A percentile compares a stretch with the other conserved stretches of the same genome.
Conservation (phyloP, 352 stramenopile genomes). For the Albugo candida region DNA sequence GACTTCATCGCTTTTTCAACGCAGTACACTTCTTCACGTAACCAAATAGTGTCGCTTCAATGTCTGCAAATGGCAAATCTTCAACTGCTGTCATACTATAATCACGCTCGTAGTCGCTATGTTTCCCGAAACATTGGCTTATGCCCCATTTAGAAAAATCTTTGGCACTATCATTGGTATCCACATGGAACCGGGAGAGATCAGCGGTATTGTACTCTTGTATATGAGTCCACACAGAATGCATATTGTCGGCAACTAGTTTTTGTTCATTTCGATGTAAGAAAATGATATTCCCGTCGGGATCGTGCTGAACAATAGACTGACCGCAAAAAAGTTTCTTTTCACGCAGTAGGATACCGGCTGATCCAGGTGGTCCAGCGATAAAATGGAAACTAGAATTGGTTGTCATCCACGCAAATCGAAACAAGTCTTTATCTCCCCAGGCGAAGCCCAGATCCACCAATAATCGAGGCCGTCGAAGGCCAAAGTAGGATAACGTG, state of each 20-base stretch:
- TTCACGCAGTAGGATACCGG: slow-evolving; percentile 17
- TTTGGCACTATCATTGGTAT: too few relatives aligned
- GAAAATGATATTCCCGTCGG: slow-evolving; percentile 23
- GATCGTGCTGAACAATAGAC: slow-evolving; percentile 52
- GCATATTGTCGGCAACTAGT: slow-evolving; percentile 23
- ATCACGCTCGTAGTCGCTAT: not conserved
- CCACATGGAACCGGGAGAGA: too few relatives aligned
- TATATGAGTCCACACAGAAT: slow-evolving; percentile 46
- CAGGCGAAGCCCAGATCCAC: slow-evolving; percentile 32
- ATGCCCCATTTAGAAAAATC: not conserved
- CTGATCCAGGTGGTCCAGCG: slow-evolving; percentile 19
- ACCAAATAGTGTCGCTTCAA: not conserved
- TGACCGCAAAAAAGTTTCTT: slow-evolving; percentile 40
- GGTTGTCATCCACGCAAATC: slow-evolving; percentile 59
- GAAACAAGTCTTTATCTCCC: slow-evolving; percentile 68
- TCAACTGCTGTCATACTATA: not conserved
- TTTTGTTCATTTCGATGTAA: slow-evolving; percentile 51
- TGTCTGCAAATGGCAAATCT: not conserved
- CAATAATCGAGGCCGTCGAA: slow-evolving; percentile 23
- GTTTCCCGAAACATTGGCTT: not conserved
- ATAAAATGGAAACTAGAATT: slow-evolving; percentile 41
- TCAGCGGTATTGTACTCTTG: slow-evolving; percentile 11
- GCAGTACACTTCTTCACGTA: too few relatives aligned
- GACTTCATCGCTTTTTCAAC: too few relatives aligned
- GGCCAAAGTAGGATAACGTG: slow-evolving; percentile 42